phyloP scores from a whole-genome alignment of 2,329 filamentous ascomycete genomes.

The Chaetomium sp. region DNA sequence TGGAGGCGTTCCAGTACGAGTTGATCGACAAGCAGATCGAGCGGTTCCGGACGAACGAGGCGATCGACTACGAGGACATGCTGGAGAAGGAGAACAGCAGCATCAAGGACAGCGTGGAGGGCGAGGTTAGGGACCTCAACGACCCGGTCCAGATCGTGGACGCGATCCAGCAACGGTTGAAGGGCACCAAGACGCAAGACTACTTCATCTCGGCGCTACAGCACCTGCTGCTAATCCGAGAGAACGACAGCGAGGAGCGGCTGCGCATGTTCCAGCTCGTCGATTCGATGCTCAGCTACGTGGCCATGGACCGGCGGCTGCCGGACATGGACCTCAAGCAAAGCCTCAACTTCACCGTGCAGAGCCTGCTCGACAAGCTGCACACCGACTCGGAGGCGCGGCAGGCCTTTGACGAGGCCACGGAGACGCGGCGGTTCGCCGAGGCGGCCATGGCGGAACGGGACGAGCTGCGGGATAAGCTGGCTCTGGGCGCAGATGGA shows the following conservation, averaged over 20 bases:
- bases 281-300: slow-evolving; percentile 97
- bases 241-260: slow-evolving; percentile 87
- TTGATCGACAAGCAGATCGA: slow-evolving; percentile 98
- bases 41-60: slow-evolving; percentile 85
- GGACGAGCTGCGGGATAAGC: slow-evolving; percentile 83
- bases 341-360: slow-evolving; percentile 94
- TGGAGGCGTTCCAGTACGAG: slow-evolving; percentile 98
- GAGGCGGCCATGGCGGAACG: slow-evolving; percentile 94
- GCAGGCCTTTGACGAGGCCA: slow-evolving; percentile 82
- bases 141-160: slow-evolving; percentile 92
- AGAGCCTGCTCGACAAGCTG: slow-evolving; percentile 87
- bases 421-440: slow-evolving; percentile 85
- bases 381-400: slow-evolving; percentile 95
- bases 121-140: slow-evolving; percentile 82
- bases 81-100: slow-evolving; percentile 86
- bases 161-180: slow-evolving; percentile 78
- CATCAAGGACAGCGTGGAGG: slow-evolving; percentile 80
- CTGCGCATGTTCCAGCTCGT: slow-evolving; percentile 95
- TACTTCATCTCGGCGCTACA: slow-evolving; percentile 96
- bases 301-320: slow-evolving; percentile 92
- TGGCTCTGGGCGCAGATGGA: slow-evolving; percentile 89
- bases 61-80: slow-evolving; percentile 97
- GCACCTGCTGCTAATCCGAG: slow-evolving; percentile 84
- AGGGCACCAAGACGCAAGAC: slow-evolving; percentile 80
- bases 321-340: slow-evolving; percentile 98